phyloP scores from a whole-genome alignment of 169 alveolate genomes.

The Pseudocohnilembus persalinus region DNA sequence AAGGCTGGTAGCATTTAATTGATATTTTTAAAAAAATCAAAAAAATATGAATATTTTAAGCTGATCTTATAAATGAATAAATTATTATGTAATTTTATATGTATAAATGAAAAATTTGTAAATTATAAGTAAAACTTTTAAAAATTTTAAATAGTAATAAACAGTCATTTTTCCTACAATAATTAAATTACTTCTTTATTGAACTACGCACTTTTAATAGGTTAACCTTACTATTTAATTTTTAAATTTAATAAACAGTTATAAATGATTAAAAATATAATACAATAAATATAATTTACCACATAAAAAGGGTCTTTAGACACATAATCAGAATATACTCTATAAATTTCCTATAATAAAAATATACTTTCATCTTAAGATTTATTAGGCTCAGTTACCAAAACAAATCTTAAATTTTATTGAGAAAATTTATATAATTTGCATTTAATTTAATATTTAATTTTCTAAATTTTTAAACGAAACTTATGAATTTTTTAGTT shows the following conservation, averaged over 20 bases:
- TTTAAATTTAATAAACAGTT: neutral
- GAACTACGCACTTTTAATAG: slow-evolving; percentile 18
- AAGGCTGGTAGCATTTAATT: neutral
- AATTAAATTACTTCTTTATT: slow-evolving; percentile 11
- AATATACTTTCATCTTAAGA: slow-evolving; percentile 1
- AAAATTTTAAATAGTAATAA: too few species aligned
- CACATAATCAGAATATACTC: slow-evolving; percentile 21
- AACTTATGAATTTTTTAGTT: neutral
- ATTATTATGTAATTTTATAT: too few species aligned
- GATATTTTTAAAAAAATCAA: neutral
- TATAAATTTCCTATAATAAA: slow-evolving; percentile 9
- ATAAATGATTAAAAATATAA: too few species aligned
- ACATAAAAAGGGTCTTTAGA: slow-evolving; percentile 22
- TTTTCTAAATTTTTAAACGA: neutral
- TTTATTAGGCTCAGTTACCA: slow-evolving; percentile 3
- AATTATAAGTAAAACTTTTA: too few species aligned
- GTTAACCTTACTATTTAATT: slow-evolving; percentile 8
- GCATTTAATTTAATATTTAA: too few species aligned
- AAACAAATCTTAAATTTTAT: slow-evolving; percentile 23
- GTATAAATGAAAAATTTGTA: too few species aligned
- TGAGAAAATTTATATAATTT: too few species aligned
- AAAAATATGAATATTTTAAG: too few species aligned
- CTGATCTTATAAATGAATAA: too few species aligned
- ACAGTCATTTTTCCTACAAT: too few species aligned
- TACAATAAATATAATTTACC: neutral